phyloP scores from a whole-genome alignment of 2,329 filamentous ascomycete species.

The Metarhizium brunneum region DNA sequence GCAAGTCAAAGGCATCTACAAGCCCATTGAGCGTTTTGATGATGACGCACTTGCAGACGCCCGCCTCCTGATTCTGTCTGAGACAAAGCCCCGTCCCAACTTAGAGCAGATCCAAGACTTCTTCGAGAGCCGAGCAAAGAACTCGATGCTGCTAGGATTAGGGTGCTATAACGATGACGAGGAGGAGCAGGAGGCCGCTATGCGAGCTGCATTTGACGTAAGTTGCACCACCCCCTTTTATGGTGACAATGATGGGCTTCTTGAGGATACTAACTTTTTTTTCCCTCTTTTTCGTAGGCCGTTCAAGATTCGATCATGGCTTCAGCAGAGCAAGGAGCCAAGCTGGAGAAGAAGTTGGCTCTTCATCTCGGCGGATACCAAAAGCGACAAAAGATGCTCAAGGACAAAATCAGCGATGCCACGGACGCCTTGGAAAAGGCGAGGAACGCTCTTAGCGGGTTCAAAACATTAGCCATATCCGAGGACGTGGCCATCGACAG shows the following conservation, averaged over 20 bases:
- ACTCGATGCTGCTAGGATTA: constrained; percentile 63
- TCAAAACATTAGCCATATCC: constrained; percentile 65
- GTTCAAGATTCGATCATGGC: constrained; percentile 65
- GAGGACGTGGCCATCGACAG: constrained; percentile 69
- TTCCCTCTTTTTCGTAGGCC: constrained; percentile 30
- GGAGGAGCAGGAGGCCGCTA: constrained; percentile 52
- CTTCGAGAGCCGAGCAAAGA: constrained; percentile 44
- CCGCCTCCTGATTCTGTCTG: constrained; percentile 64
- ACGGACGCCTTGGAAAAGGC: constrained; percentile 67
- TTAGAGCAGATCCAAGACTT: constrained; percentile 41
- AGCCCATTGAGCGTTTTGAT: constrained; percentile 52
- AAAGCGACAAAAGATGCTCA: constrained; percentile 70
- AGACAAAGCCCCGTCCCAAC: constrained; percentile 44
- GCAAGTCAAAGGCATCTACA: constrained; percentile 53
- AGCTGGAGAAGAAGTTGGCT: constrained; percentile 86
- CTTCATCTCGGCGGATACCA: constrained; percentile 86
- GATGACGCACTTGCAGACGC: constrained; percentile 68
- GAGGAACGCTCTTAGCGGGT: constrained; percentile 60
- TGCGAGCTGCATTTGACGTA: constrained; percentile 67
- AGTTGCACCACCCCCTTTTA: constrained; percentile 21
- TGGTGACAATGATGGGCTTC: background rate
- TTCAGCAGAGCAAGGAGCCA: constrained; percentile 71
- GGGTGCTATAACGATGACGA: constrained; percentile 72
- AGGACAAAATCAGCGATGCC: constrained; percentile 69
- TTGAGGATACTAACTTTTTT: background rate